Base-by-base conservation (phyloP, 1,139 yeast genomes). In the Casaregolazyma lundiana region DNA sequence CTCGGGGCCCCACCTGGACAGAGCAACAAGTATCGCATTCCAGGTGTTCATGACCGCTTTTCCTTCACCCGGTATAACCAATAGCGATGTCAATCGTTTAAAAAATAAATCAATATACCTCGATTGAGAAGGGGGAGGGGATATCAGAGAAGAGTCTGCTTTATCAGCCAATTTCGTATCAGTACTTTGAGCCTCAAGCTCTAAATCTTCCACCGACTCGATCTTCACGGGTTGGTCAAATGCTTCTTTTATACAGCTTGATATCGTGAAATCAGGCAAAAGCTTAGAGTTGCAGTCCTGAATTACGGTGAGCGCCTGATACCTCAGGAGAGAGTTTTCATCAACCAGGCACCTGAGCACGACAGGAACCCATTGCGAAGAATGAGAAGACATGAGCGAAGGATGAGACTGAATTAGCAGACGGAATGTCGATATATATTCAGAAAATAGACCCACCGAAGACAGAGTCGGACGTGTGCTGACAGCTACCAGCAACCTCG, bases 351-450 rank as follows among this genome's bases (percentile, higher is more conserved):
- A 50, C 22, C 47, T 47, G 18, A 59, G 39, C 13, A 55, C 46
- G 11, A 47, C 46, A 2, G 62, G 61, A 16, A 59, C 45, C 63
- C 63, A 59, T 18, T 51, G 54, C 18, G 49, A 46, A 5, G 48
- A 51, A 24, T 56, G 48, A 11, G 49, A 38, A 13, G 52, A 38
- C 52, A 59, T 55, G 9, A 56, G 44, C 4, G 45, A 22, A 2
- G 50, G 51, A 13, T 51, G 50, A 8, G 45, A 44, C 24, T 47
- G 53, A 9, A 54, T 38, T 26, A 56, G 22, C 8, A 48, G 35
- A 5, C 53, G 46, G 38, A 55, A 49, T 11, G 57, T 51, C 4
- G 53, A 32, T 7, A 58, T 43, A 32, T 56, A 58, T 41, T 58
- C 62, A 11, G 54, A 50, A 6, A 56, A 48, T n/a, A 59, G 53